Percentiles rank a stretch among this genome's conserved stretches.
These are phyloP conservation scores for Pontederia paniculata DNA, from an alignment of 176 grass and related monocot genomes.

Conservation along the genomic window DNA sequence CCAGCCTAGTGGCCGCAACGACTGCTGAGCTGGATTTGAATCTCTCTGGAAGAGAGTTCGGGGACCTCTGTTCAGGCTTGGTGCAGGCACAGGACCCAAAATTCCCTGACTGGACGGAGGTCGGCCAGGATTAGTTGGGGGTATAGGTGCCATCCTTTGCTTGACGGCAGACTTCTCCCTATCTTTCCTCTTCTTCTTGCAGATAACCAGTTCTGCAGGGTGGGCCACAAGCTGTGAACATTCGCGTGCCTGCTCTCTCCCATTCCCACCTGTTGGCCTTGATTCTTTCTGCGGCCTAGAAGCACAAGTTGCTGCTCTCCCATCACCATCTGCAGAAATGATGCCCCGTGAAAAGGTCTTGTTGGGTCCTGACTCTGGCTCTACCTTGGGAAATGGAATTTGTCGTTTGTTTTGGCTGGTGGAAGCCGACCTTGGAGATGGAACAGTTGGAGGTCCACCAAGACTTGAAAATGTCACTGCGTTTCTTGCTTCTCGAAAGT, in stretches of 20 bases:
- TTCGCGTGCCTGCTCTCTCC: conserved; percentile 30
- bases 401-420: conserved; percentile 32
- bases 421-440: conserved; percentile 2
- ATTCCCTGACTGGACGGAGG: conserved; percentile 40
- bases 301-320: conserved; percentile 14
- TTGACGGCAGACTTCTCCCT: conserved; percentile 32
- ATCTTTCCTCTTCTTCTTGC: conserved; percentile 90
- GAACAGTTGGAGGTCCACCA: conserved; percentile 18
- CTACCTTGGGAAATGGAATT: conserved; percentile 17
- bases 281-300: conserved; percentile 56
- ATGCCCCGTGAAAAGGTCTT: conserved; percentile 19
- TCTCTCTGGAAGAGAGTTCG: conserved; percentile 53
- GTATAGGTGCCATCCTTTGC: conserved; percentile 15
- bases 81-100: conserved; percentile 30
- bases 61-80: conserved; percentile 24
- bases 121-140: conserved; percentile 52
- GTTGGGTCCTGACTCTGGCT: conserved; percentile 22
- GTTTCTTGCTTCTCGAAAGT: conserved; percentile 67
- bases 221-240: conserved; percentile 33
- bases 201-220: conserved; percentile 76
- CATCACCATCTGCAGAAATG: conserved; percentile 12
- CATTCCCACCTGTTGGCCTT: conserved; percentile 18
- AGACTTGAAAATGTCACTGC: conserved; percentile 44
- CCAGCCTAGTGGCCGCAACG: conserved; percentile 41
- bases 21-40: conserved; percentile 36